Evolutionary conservation across 1,284 basidiomycete species (phyloP).

Genomic region (Malassezia pachydermatis): DNA sequence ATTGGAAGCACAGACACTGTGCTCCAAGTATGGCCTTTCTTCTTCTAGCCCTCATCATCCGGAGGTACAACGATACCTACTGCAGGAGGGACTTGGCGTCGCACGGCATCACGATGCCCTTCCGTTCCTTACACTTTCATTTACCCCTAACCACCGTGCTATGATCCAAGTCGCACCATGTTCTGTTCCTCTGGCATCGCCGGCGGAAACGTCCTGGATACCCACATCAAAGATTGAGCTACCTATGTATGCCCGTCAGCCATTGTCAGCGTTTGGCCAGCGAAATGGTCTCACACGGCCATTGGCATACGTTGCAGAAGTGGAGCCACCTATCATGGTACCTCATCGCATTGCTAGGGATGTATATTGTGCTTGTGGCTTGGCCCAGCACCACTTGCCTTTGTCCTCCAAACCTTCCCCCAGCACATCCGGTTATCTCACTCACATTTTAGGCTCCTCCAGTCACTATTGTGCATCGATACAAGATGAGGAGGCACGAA

Average conservation of each 20-base stretch:
- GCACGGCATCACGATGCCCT: conserved; percentile 1
- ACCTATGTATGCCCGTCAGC: background rate
- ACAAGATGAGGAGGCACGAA: background rate
- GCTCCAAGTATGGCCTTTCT: no score
- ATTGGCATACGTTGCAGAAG: conserved; percentile 2
- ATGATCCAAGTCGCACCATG: conserved; percentile 8
- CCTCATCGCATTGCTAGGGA: conserved; percentile 7
- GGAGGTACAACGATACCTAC: no score
- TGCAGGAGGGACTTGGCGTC: conserved; percentile 6
- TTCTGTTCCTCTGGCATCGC: background rate
- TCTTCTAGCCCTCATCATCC: no score
- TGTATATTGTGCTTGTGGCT: conserved; percentile 1
- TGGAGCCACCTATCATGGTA: conserved; percentile 2
- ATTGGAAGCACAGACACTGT: background rate
- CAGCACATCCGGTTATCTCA: background rate
- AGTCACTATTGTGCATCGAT: background rate
- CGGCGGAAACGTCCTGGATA: background rate
- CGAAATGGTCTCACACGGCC: background rate
- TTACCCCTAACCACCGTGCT: background rate
- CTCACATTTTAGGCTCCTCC: background rate
- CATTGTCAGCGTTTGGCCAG: background rate
- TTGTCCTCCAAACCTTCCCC: background rate
- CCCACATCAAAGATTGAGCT: background rate
- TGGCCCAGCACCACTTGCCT: background rate
- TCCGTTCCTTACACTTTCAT: conserved; percentile 7